Percentiles rank a stretch among this genome's conserved stretches.
phyloP scores from a whole-genome alignment of 441 rosid species.

The Cnidoscolus chayamansa region DNA sequence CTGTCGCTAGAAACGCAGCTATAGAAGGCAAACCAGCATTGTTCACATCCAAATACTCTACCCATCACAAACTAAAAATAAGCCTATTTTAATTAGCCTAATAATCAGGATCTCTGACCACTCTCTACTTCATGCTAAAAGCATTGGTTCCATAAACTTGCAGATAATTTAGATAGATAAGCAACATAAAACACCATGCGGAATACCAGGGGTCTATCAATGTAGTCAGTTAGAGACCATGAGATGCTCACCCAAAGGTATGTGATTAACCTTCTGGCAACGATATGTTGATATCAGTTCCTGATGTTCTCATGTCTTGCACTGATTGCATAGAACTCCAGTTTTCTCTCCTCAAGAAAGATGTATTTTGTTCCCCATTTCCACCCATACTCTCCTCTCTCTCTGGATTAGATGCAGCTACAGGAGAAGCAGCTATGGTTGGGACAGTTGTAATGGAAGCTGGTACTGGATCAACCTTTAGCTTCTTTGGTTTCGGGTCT shows the following conservation, averaged over 20 bases:
- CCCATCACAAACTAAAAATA: slow-evolving; percentile 4
- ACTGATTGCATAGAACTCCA: slow-evolving; percentile 44
- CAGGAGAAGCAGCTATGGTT: slow-evolving; percentile 4
- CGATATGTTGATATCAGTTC: slow-evolving; percentile 74
- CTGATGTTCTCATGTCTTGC: slow-evolving; percentile 47
- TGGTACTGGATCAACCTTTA: slow-evolving; percentile 37
- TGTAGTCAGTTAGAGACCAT: slow-evolving; percentile 20
- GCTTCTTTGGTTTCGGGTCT: slow-evolving; percentile 67
- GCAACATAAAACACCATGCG: not conserved
- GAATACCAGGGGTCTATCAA: slow-evolving; percentile 9
- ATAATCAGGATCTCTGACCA: slow-evolving; percentile 11
- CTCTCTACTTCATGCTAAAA: slow-evolving; percentile 18
- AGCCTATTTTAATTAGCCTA: slow-evolving; percentile 14
- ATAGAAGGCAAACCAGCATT: slow-evolving; percentile 6
- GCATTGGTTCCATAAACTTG: slow-evolving; percentile 17
- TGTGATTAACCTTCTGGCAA: slow-evolving; percentile 45
- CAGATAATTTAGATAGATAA: slow-evolving; percentile 7
- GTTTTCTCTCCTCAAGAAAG: slow-evolving; percentile 43
- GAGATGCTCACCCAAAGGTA: not conserved
- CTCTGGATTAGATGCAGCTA: slow-evolving; percentile 29
- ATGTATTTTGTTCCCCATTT: slow-evolving; percentile 35
- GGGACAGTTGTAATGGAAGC: slow-evolving; percentile 28
- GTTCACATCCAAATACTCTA: slow-evolving; percentile 13
- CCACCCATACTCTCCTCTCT: slow-evolving; percentile 33
- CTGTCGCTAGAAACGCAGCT: not conserved